Evolutionary conservation across 257 asterid genomes (phyloP), one percentile per base, ranked within the genome.

Genomic region (Striga asiatica): DNA sequence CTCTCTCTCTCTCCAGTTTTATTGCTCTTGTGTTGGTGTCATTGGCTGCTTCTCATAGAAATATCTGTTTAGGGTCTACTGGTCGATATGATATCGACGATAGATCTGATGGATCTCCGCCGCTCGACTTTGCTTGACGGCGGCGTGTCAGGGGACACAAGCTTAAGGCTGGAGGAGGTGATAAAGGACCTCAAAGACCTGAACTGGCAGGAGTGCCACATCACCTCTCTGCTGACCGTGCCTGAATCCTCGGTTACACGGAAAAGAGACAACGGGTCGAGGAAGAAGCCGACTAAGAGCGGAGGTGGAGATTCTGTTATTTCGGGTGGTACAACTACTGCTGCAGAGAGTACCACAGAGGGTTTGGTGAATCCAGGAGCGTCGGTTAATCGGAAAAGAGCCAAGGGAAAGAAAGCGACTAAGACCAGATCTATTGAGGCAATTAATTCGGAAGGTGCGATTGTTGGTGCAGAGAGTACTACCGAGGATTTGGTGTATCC

Each of bases 201-300:
- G 58, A 56, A 76, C 32, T 84, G 97, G 97, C 66, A 78, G 0
- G 94, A 82, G 67, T 84, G 93, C 65, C 79, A 82, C 63, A 67
- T 73, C 66, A 78, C 88, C 63, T 84, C 94, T 49, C 63, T 84
- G 49, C 64, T 64, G 65, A 74, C 69, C 46, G 70, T 37, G 9
- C 43, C 70, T 39, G 10, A 58, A 47, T 3, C 71, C 55, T 32
- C 61, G 38, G 25, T 54, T 13, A 48, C 21, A 22, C 21, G n/a
- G 24, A n/a, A n/a, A n/a, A n/a, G n/a, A n/a, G n/a, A n/a, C n/a
- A n/a, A n/a, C n/a, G n/a, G n/a, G n/a, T n/a, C n/a, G n/a, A 3
- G n/a, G 50, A 39, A 13, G 5, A 62, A 56, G 60, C 1, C 12
- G 27, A 34, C 2, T 46, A 17, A 42, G 50, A 45, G 45, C 45